phyloP scores from a whole-genome alignment of 2,329 filamentous ascomycete genomes.

The Chrysoporthe cubensis region DNA sequence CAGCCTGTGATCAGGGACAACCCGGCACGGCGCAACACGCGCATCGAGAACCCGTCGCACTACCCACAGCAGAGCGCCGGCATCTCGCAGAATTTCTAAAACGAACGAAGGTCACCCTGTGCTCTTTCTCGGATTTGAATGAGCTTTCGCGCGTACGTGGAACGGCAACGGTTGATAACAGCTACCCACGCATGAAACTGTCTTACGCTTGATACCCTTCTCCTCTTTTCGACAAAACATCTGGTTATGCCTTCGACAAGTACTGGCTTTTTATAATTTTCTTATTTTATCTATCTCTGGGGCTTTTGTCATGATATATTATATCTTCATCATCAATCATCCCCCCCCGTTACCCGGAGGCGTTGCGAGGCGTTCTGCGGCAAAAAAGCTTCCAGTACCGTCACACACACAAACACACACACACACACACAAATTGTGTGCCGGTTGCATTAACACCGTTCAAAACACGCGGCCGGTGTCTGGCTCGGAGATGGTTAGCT shows the following conservation, averaged over 20 bases:
- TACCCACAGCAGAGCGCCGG: conserved; percentile 92
- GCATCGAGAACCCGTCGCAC: conserved; percentile 88
- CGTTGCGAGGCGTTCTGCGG: conserved; percentile 19
- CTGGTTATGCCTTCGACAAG: conserved; percentile 17
- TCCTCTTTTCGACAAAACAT: conserved; percentile 19
- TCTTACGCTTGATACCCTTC: conserved; percentile 29
- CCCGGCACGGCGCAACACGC: conserved; percentile 86
- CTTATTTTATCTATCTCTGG: conserved; percentile 11
- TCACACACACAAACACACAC: background rate
- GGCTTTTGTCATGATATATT: conserved; percentile 19
- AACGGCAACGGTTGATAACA: conserved; percentile 19
- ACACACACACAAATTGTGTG: background rate
- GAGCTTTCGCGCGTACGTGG: conserved; percentile 3
- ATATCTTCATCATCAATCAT: background rate
- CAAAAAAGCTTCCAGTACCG: conserved; percentile 10
- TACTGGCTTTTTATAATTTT: conserved; percentile 25
- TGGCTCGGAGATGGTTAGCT: background rate
- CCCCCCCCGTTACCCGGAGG: conserved; percentile 10
- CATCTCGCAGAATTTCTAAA: conserved; percentile 94
- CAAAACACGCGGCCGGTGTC: background rate
- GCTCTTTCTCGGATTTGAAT: background rate
- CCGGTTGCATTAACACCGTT: conserved; percentile 13
- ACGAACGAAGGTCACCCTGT: background rate
- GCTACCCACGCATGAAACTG: conserved; percentile 19
- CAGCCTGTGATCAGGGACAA: conserved; percentile 93